A percentile compares a stretch with the other conserved stretches of the same genome.
Evolutionary conservation across 306 rosid genomes (phyloP).

Genomic region (Citrullus amarus): DNA sequence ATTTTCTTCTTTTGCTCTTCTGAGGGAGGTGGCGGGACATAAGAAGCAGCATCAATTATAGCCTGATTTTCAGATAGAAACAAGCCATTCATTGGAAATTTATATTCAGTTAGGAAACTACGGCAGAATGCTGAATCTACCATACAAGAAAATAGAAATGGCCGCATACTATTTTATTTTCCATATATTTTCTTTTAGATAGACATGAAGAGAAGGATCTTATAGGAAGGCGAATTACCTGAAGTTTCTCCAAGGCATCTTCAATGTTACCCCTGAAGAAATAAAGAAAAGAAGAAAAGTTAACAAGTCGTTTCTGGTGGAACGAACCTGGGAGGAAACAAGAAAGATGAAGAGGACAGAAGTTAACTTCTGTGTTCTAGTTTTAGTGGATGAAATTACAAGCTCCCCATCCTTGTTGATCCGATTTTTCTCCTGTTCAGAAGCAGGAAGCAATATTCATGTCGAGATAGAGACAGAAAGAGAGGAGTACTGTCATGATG

Average conservation of each 20-base stretch:
- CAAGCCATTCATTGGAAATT: not conserved
- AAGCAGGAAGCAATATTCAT: constrained; percentile 13
- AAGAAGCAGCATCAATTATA: constrained; percentile 86
- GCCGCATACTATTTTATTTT: not conserved
- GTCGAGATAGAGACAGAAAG: not conserved
- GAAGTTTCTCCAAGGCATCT: constrained; percentile 54
- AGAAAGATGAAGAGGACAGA: constrained; percentile 16
- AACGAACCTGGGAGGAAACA: constrained; percentile 7
- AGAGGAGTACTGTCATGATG: not conserved
- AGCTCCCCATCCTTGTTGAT: constrained; percentile 93
- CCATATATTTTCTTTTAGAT: not conserved
- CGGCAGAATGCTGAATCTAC: not conserved
- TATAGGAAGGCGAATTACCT: constrained; percentile 18
- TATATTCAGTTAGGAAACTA: not conserved
- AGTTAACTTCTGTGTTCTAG: constrained; percentile 78
- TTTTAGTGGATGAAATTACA: constrained; percentile 86
- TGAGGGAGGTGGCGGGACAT: constrained; percentile 97
- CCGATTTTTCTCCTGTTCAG: constrained; percentile 79
- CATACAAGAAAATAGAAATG: not conserved
- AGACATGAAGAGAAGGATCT: not conserved
- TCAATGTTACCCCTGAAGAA: constrained; percentile 51
- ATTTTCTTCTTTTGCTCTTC: constrained; percentile 96
- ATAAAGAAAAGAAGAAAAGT: constrained; percentile 10
- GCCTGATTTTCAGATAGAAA: constrained; percentile 30
- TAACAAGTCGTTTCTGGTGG: not conserved